Evolutionary conservation across 805 yeast genomes (phyloP).

Genomic region (Ogataea sp.): DNA sequence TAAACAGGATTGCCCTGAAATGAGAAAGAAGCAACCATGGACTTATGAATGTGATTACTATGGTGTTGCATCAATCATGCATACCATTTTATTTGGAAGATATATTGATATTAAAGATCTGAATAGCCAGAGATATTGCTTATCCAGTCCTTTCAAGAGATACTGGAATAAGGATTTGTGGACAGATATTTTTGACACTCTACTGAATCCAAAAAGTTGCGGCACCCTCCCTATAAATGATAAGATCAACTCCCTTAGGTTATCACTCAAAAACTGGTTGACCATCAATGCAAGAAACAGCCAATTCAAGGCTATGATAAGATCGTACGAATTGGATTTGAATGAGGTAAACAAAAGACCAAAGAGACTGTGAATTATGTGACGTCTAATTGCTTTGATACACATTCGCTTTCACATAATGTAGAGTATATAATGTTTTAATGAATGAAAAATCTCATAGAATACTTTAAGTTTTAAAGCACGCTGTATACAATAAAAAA

Average conservation of each 20-base stretch:
- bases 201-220: constrained; percentile 48
- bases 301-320: not conserved
- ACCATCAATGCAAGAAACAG: not conserved
- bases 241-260: constrained; percentile 26
- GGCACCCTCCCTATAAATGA: constrained; percentile 31
- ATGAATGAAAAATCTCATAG: too few relatives aligned
- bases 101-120: constrained; percentile 34
- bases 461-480: too few relatives aligned
- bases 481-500: too few relatives aligned
- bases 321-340: not conserved
- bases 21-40: constrained; percentile 58
- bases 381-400: too few relatives aligned
- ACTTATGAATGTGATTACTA: constrained; percentile 74
- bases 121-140: constrained; percentile 21
- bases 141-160: constrained; percentile 47
- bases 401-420: too few relatives aligned
- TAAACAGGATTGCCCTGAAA: constrained; percentile 62
- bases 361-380: not conserved
- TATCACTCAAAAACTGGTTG: constrained; percentile 35
- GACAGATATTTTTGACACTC: constrained; percentile 52
- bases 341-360: not conserved
- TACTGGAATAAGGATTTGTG: constrained; percentile 74
- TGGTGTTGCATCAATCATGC: constrained; percentile 71
- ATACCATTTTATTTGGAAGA: constrained; percentile 64
- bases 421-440: not conserved